Evolutionary conservation across 768 basidiomycete genomes (phyloP).

Genomic region (Russula abietina): DNA sequence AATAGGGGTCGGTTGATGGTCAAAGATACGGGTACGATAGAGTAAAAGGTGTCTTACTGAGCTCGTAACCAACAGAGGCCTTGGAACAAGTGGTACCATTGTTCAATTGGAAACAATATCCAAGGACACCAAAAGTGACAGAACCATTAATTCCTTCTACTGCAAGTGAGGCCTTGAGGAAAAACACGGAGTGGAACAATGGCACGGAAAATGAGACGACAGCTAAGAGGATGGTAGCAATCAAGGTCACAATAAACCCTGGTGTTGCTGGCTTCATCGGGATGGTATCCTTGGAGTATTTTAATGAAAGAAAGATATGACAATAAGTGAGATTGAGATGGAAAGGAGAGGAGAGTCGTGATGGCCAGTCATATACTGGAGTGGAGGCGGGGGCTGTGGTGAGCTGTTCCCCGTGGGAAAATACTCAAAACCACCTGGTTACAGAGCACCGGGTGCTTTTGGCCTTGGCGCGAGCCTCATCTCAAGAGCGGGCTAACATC

Average conservation of each 20-base stretch:
- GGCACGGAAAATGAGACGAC: constrained; percentile 90
- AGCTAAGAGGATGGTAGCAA: constrained; percentile 73
- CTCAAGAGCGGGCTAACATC: too few relatives aligned
- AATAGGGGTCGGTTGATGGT: background rate
- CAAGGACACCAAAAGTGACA: constrained; percentile 83
- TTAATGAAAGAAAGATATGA: background rate
- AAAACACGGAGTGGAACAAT: constrained; percentile 80
- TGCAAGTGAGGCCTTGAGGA: constrained; percentile 69
- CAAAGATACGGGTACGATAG: background rate
- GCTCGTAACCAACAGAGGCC: constrained; percentile 79
- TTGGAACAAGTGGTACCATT: constrained; percentile 66
- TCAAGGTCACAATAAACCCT: constrained; percentile 76
- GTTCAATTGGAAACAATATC: constrained; percentile 68
- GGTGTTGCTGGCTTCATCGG: constrained; percentile 81
- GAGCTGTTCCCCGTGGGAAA: constrained; percentile 1
- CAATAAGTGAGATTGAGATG: background rate
- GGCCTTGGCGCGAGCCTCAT: too few relatives aligned
- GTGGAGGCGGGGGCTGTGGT: background rate
- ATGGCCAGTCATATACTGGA: background rate
- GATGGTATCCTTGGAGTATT: constrained; percentile 20
- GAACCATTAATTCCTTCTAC: constrained; percentile 45
- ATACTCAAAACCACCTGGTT: background rate
- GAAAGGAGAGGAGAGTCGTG: background rate
- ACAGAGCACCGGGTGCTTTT: too few relatives aligned
- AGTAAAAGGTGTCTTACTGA: constrained; percentile 47